These are phyloP conservation scores for Chlorella sp. DNA, from an alignment of 139 green algal species.

Conservation along the genomic window DNA sequence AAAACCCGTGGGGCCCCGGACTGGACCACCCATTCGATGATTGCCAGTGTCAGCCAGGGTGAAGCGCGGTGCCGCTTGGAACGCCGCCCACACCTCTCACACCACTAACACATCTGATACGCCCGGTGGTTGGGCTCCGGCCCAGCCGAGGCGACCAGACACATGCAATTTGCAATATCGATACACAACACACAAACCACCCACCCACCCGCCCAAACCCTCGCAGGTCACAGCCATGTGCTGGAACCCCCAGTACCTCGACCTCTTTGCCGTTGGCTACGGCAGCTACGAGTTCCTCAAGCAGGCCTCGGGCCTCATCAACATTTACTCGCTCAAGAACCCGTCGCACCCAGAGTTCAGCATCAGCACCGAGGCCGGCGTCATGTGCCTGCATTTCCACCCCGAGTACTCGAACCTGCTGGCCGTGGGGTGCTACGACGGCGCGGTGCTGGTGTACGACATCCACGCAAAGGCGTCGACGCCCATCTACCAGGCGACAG, in stretches of 20 bases:
- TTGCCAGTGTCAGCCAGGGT: too few relatives aligned
- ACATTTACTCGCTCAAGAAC: slow-evolving; percentile 85
- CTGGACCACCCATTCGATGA: too few relatives aligned
- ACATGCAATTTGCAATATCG: not conserved
- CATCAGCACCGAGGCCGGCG: slow-evolving; percentile 67
- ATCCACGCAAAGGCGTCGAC: slow-evolving; percentile 28
- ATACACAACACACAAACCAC: slow-evolving; percentile 9
- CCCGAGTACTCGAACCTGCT: slow-evolving; percentile 60
- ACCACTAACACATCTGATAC: too few relatives aligned
- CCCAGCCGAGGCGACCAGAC: too few relatives aligned
- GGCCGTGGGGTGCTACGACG: slow-evolving; percentile 42
- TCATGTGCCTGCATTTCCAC: slow-evolving; percentile 89
- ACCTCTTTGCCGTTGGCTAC: slow-evolving; percentile 87
- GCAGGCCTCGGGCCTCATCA: slow-evolving; percentile 56
- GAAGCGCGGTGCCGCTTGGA: too few relatives aligned
- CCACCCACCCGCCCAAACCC: too few relatives aligned
- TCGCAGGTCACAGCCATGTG: slow-evolving; percentile 77
- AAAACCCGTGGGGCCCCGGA: too few relatives aligned
- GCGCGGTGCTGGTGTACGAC: slow-evolving; percentile 49
- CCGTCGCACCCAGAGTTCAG: slow-evolving; percentile 71
- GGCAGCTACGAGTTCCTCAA: slow-evolving; percentile 84
- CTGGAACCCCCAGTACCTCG: slow-evolving; percentile 71
- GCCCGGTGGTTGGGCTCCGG: too few relatives aligned
- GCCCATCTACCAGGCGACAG: slow-evolving; percentile 61
- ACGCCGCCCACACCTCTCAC: too few relatives aligned